A percentile compares a stretch with the other conserved stretches of the same genome.
Evolutionary conservation across 805 yeast genomes (phyloP).

Genomic region (Candida piceae): DNA sequence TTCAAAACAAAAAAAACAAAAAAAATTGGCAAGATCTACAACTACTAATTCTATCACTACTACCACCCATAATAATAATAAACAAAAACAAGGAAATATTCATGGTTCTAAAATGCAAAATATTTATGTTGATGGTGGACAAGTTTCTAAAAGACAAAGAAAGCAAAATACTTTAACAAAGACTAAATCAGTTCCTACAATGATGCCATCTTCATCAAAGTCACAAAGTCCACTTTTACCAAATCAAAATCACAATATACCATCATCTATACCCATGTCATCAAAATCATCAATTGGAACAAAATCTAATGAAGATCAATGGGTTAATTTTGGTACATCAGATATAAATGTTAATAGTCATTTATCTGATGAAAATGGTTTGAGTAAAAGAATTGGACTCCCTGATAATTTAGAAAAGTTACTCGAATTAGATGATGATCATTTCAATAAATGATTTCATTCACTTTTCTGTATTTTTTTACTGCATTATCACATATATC

Average conservation of each 20-base stretch:
- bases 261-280: neutral
- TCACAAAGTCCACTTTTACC: too few species aligned
- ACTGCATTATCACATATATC: too few species aligned
- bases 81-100: neutral
- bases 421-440: neutral
- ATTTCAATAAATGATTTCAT: neutral
- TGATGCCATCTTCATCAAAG: slow-evolving; percentile 3
- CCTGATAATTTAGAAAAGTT: neutral
- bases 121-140: too few species aligned
- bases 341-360: neutral
- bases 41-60: slow-evolving; percentile 11
- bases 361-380: neutral
- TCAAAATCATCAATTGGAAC: neutral
- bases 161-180: slow-evolving; percentile 8
- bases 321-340: neutral
- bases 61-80: neutral
- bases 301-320: neutral
- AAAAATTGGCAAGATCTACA: slow-evolving; percentile 14
- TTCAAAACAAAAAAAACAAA: slow-evolving; percentile 8
- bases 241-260: too few species aligned
- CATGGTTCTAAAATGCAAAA: too few species aligned
- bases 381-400: neutral
- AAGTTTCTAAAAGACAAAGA: slow-evolving; percentile 9
- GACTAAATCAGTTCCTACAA: slow-evolving; percentile 11
- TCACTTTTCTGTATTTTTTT: neutral